These are phyloP conservation scores for Chlorella sp. DNA, from an alignment of 139 green algal genomes.

Conservation along the genomic window DNA sequence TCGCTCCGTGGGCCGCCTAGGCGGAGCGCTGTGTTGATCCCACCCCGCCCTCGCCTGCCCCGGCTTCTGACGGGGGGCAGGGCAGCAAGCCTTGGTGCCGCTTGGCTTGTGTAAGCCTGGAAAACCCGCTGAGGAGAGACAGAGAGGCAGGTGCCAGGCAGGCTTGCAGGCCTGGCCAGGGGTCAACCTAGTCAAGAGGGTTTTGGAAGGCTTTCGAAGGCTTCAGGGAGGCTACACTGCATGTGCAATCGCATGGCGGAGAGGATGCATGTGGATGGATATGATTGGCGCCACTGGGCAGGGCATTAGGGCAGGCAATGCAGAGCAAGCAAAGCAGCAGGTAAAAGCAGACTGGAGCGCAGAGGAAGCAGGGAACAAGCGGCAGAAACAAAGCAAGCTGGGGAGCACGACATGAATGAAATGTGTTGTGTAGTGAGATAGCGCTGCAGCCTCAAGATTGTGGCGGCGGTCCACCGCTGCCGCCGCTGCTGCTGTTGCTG, in stretches of 20 bases:
- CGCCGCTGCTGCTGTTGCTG: background rate
- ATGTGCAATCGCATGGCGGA: no score
- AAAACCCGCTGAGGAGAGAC: background rate
- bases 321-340: background rate
- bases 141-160: background rate
- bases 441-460: background rate
- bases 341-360: no score
- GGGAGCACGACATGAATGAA: background rate
- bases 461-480: background rate
- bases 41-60: background rate
- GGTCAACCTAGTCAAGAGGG: no score
- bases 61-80: background rate
- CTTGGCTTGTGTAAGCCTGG: constrained; percentile 8
- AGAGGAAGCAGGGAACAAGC: background rate
- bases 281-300: no score
- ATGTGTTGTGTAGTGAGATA: background rate
- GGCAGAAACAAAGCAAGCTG: no score
- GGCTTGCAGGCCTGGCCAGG: background rate
- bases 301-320: background rate
- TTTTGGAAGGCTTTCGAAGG: no score
- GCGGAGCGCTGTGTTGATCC: constrained; percentile 2
- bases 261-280: no score
- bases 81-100: background rate
- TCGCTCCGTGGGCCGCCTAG: constrained; percentile 5
- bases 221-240: no score